A percentile compares a stretch with the other conserved stretches of the same genome.
Conservation (phyloP, 352 stramenopile genomes). For the Phytophthora cactorum region DNA sequence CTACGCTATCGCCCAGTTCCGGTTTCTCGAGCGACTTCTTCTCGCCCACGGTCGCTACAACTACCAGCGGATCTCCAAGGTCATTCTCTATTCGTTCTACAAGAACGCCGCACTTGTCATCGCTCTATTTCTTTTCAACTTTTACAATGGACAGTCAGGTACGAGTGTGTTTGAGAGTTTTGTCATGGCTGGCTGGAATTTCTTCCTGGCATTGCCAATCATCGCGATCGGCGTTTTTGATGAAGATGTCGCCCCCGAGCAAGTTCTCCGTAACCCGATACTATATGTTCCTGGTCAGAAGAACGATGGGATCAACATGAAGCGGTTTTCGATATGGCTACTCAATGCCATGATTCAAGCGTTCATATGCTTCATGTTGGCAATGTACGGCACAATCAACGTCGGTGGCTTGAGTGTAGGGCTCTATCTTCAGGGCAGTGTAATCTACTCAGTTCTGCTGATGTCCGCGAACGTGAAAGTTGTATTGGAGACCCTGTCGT, state of each 20-base stretch:
- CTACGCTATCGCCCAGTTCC: constrained; percentile 94
- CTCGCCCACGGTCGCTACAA: constrained; percentile 98
- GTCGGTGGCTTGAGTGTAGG: constrained; percentile 41
- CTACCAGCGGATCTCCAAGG: constrained; percentile 94
- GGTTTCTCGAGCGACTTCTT: constrained; percentile 94
- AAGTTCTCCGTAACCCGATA: constrained; percentile 63
- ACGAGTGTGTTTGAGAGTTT: constrained; percentile 88
- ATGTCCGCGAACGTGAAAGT: constrained; percentile 84
- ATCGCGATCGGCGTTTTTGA: constrained; percentile 85
- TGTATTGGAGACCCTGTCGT: constrained; percentile 75
- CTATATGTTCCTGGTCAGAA: constrained; percentile 68
- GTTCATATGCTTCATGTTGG: constrained; percentile 68
- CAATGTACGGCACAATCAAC: constrained; percentile 47
- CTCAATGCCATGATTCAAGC: constrained; percentile 71
- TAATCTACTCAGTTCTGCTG: constrained; percentile 76
- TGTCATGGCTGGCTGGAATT: constrained; percentile 82
- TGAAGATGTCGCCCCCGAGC: constrained; percentile 69
- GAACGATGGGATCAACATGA: constrained; percentile 75
- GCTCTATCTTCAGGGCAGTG: constrained; percentile 68
- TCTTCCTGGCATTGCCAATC: constrained; percentile 91
- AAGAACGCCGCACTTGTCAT: constrained; percentile 83
- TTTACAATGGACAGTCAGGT: constrained; percentile 83
- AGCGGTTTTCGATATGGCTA: constrained; percentile 66
- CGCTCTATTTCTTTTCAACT: constrained; percentile 79
- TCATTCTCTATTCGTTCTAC: constrained; percentile 92